A percentile compares a stretch with the other conserved stretches of the same genome.
Evolutionary conservation across 2,329 filamentous ascomycete species (phyloP).

Genomic region (Epichloe festucae): DNA sequence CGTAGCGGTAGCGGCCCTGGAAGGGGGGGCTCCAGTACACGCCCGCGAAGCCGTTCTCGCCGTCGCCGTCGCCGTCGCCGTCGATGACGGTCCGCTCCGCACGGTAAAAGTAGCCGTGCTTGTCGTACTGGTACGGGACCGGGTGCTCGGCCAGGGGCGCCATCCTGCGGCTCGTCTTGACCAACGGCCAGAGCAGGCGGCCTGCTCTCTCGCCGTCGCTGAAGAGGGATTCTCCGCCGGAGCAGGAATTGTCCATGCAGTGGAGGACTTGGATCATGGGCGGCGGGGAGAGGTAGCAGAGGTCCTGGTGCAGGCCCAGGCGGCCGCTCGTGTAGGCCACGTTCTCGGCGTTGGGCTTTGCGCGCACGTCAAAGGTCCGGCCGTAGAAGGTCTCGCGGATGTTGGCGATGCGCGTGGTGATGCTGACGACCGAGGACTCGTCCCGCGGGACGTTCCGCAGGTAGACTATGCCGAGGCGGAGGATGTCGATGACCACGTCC

Average conservation of each 20-base stretch:
- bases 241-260: conserved; percentile 67
- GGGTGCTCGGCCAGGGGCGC: conserved; percentile 8
- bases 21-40: conserved; percentile 70
- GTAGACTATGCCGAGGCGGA: conserved; percentile 61
- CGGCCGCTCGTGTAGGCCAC: conserved; percentile 77
- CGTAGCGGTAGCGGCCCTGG: conserved; percentile 45
- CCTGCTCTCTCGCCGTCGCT: conserved; percentile 58
- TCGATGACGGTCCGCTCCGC: conserved; percentile 42
- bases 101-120: conserved; percentile 51
- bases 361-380: conserved; percentile 76
- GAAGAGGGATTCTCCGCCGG: conserved; percentile 79
- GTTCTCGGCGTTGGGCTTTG: conserved; percentile 73
- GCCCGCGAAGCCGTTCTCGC: conserved; percentile 11
- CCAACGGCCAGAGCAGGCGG: conserved; percentile 18
- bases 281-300: conserved; percentile 70
- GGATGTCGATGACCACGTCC: conserved; percentile 48
- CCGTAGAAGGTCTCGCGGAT: conserved; percentile 87
- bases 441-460: conserved; percentile 59
- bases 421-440: conserved; percentile 49
- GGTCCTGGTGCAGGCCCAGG: conserved; percentile 84
- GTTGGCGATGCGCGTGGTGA: conserved; percentile 62
- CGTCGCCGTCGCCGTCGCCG: conserved; percentile 9
- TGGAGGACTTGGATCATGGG: conserved; percentile 81
- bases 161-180: conserved; percentile 3
- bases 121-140: conserved; percentile 57